Evolutionary conservation across 2,329 filamentous ascomycete genomes (phyloP), one percentile per base, ranked within the genome.

Genomic region (Exophiala sideris): DNA sequence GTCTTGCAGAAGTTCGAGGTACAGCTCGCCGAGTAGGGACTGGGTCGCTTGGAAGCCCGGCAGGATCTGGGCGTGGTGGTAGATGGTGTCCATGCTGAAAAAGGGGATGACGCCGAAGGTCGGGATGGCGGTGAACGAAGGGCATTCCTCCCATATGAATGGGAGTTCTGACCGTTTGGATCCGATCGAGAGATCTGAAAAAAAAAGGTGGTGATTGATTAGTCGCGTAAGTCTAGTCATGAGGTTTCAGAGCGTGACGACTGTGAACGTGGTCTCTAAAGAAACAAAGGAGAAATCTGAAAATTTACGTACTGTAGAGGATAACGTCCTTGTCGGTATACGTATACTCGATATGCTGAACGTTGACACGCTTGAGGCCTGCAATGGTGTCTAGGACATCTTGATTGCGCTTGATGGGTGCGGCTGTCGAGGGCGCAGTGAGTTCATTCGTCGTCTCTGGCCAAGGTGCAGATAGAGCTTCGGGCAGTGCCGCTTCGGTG

Each of bases 11-110:
- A 97, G 81, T 76, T 97, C 92, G 61, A 97, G 88, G 76, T 91
- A 99, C 73, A 97, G 92, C 79, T 97, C 92, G 68, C 94, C 92
- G 76, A 97, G 94, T 21, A 99, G 87, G 48, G 97, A 84, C 90
- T 96, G 96, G 89, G 95, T 96, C 59, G 91, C 91, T 34, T 84
- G 89, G 79, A 96, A 99, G 80, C 97, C 95, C 70, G 91, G 90
- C 29, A 97, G 87, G 58, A 99, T 81, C 53, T 91, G 83, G 67
- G 84, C 82, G 65, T 92, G 80, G 71, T 79, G 84, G 77, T 88
- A 97, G 24, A 91, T 89, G 57, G 85, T 77, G 62, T 87, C 80
- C 58, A 89, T 86, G 75, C 87, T 87, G 77, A 97, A 96, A 65
- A 86, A 87, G 16, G 94, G 94, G 65, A 97, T 86, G 58, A 97